These are phyloP conservation scores for Lentinula lateritia DNA, from an alignment of 768 basidiomycete genomes.

Conservation along the genomic window DNA sequence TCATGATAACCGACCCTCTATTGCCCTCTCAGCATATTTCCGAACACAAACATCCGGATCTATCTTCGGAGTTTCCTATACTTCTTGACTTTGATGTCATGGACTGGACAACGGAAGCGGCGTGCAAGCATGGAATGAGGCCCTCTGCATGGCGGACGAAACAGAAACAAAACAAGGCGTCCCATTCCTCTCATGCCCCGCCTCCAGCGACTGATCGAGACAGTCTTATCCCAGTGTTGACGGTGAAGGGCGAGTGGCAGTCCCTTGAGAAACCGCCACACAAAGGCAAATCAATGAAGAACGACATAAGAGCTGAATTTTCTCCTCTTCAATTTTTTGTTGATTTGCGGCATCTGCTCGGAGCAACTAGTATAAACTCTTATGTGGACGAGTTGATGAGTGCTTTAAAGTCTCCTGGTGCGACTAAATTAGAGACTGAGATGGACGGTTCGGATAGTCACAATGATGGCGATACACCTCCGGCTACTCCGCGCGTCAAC, in stretches of 20 bases:
- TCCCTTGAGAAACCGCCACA: conserved; percentile 7
- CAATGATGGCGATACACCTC: conserved; percentile 30
- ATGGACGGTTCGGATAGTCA: conserved; percentile 13
- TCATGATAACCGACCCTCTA: conserved; percentile 71
- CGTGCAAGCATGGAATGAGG: conserved; percentile 39
- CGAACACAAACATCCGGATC: conserved; percentile 36
- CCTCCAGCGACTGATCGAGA: conserved; percentile 4
- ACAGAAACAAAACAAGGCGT: conserved; percentile 21
- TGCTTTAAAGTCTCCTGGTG: background rate
- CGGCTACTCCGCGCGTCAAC: conserved; percentile 26
- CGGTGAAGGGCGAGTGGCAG: conserved; percentile 10
- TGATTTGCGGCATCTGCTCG: conserved; percentile 48
- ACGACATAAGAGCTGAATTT: conserved; percentile 35
- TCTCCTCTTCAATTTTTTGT: conserved; percentile 73
- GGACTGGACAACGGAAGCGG: conserved; percentile 54
- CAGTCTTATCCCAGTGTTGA: background rate
- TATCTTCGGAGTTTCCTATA: conserved; percentile 15
- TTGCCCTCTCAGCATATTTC: conserved; percentile 53
- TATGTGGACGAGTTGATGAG: conserved; percentile 42
- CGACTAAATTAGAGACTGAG: conserved; percentile 9
- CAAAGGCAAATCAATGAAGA: conserved; percentile 9
- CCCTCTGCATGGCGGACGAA: conserved; percentile 60
- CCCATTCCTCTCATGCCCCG: conserved; percentile 13
- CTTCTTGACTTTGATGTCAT: conserved; percentile 54
- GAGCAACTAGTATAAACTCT: conserved; percentile 30